phyloP scores from a whole-genome alignment of 2,329 filamentous ascomycete genomes.

The Pezicula neosporulosa region DNA sequence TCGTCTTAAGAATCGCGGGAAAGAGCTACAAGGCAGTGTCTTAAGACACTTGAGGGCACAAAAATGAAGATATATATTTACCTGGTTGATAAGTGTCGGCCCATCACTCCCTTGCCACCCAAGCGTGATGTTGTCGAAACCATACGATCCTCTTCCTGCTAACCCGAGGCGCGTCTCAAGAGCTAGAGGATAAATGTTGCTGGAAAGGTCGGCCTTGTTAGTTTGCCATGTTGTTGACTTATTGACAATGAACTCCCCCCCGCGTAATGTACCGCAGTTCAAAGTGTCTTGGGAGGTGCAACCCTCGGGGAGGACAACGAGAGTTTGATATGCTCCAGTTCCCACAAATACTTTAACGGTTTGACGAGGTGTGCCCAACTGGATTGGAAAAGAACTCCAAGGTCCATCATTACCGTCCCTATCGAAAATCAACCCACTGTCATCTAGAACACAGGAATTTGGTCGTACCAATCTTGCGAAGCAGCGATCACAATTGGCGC shows the following conservation, averaged over 20 bases:
- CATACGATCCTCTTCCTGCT: constrained; percentile 12
- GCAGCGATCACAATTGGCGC: constrained; percentile 6
- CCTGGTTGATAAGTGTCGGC: constrained; percentile 11
- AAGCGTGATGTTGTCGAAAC: constrained; percentile 13
- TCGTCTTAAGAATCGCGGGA: too few species aligned
- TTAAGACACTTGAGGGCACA: too few species aligned
- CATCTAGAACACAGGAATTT: neutral
- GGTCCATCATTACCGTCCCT: constrained; percentile 63
- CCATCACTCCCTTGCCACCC: constrained; percentile 17
- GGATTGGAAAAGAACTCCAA: constrained; percentile 67
- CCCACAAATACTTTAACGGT: constrained; percentile 54
- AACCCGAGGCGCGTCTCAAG: constrained; percentile 11
- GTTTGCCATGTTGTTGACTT: constrained; percentile 51
- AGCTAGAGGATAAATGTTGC: constrained; percentile 23
- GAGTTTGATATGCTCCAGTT: constrained; percentile 66
- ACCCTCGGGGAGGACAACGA: constrained; percentile 57
- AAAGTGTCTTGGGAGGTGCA: constrained; percentile 39
- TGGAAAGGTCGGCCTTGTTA: constrained; percentile 29
- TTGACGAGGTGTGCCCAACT: constrained; percentile 49
- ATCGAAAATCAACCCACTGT: neutral
- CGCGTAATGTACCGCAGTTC: constrained; percentile 52
- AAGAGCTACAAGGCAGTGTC: too few species aligned
- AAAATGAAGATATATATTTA: too few species aligned
- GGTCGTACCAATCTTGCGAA: constrained; percentile 8
- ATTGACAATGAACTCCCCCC: constrained; percentile 51